These are phyloP conservation scores for Trametes elegans DNA, from an alignment of 768 basidiomycete genomes.

Conservation along the genomic window DNA sequence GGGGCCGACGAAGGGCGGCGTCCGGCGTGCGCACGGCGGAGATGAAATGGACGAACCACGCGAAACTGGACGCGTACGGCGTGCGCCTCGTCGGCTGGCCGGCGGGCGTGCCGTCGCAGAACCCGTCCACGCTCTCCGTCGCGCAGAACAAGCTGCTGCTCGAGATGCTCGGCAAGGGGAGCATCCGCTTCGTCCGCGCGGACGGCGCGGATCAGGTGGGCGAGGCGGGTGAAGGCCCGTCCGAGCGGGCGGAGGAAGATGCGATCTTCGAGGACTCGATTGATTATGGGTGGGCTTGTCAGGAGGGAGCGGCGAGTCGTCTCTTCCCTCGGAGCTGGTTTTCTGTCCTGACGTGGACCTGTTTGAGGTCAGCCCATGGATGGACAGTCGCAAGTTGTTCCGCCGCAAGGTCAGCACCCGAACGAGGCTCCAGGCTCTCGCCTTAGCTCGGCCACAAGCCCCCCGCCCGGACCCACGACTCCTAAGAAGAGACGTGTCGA, in stretches of 20 bases:
- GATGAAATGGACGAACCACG: slow-evolving; percentile 75
- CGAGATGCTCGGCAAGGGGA: slow-evolving; percentile 47
- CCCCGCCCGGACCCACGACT: neutral
- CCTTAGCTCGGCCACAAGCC: no score
- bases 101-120: slow-evolving; percentile 50
- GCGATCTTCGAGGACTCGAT: slow-evolving; percentile 17
- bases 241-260: neutral
- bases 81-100: slow-evolving; percentile 69
- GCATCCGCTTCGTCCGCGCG: slow-evolving; percentile 40
- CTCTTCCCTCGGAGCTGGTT: no score
- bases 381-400: no score
- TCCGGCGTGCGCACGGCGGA: slow-evolving; percentile 65
- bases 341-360: no score
- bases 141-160: slow-evolving; percentile 54
- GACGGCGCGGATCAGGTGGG: neutral
- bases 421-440: neutral
- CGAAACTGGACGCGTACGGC: slow-evolving; percentile 52
- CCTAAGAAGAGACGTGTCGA: slow-evolving; percentile 1
- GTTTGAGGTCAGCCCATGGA: no score
- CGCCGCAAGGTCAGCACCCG: neutral
- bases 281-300: slow-evolving; percentile 18
- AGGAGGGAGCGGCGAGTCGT: neutral
- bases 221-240: neutral
- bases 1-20: slow-evolving; percentile 37
- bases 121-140: slow-evolving; percentile 57